phyloP scores from a whole-genome alignment of 805 yeast genomes.

The Saccharomycopsis javanensis region DNA sequence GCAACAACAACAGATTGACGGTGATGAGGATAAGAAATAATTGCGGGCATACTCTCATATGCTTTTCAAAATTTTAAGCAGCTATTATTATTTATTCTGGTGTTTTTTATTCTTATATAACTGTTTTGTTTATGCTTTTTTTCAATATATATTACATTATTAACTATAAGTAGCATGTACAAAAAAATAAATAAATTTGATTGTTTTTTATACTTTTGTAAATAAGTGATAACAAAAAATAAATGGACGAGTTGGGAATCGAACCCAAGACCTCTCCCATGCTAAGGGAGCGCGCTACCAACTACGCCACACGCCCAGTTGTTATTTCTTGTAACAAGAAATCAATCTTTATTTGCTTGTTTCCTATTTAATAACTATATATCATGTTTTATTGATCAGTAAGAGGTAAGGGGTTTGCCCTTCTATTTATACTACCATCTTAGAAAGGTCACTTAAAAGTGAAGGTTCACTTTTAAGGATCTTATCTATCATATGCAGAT shows the following conservation, averaged over 20 bases:
- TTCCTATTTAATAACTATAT: too few species aligned
- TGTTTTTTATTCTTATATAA: not conserved
- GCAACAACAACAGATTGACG: not conserved
- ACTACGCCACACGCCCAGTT: conserved; percentile 70
- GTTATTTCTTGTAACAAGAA: not conserved
- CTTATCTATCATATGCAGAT: too few species aligned
- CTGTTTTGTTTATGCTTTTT: not conserved
- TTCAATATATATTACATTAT: not conserved
- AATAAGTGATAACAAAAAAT: not conserved
- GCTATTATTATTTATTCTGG: not conserved
- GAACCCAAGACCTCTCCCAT: conserved; percentile 22
- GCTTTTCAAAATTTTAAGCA: not conserved
- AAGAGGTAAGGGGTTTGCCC: too few species aligned
- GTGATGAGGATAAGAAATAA: not conserved
- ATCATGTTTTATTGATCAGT: too few species aligned
- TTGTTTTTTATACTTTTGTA: too few species aligned
- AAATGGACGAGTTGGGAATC: conserved; percentile 15
- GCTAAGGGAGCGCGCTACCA: conserved; percentile 53
- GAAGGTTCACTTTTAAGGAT: too few species aligned
- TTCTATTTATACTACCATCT: too few species aligned
- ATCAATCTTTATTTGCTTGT: too few species aligned
- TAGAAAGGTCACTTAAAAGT: too few species aligned
- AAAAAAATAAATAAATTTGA: not conserved
- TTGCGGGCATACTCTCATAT: not conserved
- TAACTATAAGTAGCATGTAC: not conserved